phyloP scores from a whole-genome alignment of 768 basidiomycete species.

The Coprinopsis sp. region DNA sequence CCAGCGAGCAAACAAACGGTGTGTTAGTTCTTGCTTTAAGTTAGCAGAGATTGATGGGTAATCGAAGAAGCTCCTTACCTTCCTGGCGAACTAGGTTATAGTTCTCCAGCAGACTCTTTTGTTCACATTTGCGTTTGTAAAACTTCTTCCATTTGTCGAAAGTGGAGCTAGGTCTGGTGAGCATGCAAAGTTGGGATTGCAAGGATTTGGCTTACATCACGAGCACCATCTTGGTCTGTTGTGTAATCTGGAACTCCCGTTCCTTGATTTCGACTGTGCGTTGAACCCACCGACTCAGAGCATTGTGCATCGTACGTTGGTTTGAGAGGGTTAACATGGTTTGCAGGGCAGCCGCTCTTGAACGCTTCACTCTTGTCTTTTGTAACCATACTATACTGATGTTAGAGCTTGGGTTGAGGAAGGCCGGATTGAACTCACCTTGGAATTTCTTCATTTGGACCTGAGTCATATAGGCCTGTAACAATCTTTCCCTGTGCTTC shows the following conservation, averaged over 20 bases:
- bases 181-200: neutral
- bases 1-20: conserved; percentile 71
- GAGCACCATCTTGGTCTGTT: neutral
- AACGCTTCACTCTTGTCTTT: neutral
- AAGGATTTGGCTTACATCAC: neutral
- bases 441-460: conserved; percentile 35
- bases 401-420: no score
- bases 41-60: conserved; percentile 5
- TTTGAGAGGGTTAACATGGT: neutral
- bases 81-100: conserved; percentile 36
- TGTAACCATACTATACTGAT: neutral
- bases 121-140: neutral
- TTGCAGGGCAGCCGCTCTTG: neutral
- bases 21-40: conserved; percentile 50
- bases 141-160: conserved; percentile 4
- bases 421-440: no score
- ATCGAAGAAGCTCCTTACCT: conserved; percentile 38
- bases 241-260: conserved; percentile 3
- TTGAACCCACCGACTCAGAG: neutral
- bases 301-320: neutral
- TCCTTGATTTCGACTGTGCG: conserved; percentile 5
- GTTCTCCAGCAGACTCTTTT: conserved; percentile 1
- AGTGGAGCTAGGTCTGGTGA: neutral
- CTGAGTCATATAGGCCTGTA: conserved; percentile 26
- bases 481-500: conserved; percentile 36